These are phyloP conservation scores for Ceratocystis papillata DNA, from an alignment of 2,329 filamentous ascomycete species.

Conservation along the genomic window DNA sequence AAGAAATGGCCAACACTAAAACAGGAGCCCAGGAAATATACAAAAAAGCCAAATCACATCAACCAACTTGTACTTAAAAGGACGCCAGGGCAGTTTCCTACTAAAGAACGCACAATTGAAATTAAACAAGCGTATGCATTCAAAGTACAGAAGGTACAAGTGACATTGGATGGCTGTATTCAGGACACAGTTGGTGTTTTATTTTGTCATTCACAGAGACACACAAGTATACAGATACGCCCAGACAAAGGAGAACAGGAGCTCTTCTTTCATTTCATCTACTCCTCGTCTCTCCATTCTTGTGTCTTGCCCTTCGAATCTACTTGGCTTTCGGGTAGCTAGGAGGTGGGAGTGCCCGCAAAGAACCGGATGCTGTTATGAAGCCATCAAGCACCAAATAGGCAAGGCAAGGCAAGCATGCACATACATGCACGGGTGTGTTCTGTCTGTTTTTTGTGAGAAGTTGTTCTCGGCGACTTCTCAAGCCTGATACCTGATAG, in stretches of 20 bases:
- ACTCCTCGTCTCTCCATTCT: too few relatives aligned
- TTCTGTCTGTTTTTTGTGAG: background rate
- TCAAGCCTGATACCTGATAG: background rate
- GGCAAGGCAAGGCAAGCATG: background rate
- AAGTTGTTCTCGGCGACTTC: background rate
- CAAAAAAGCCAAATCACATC: slow-evolving; percentile 1
- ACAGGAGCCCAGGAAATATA: background rate
- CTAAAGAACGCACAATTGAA: background rate
- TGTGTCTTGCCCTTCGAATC: too few relatives aligned
- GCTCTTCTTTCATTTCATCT: too few relatives aligned
- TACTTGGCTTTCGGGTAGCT: too few relatives aligned
- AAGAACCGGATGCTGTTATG: too few relatives aligned
- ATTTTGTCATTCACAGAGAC: background rate
- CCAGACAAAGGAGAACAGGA: too few relatives aligned
- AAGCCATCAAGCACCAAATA: too few relatives aligned
- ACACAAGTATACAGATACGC: too few relatives aligned
- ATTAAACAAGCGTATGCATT: background rate
- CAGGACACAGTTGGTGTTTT: slow-evolving; percentile 1
- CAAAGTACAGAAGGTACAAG: background rate
- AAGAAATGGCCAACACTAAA: background rate
- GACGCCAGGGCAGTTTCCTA: background rate
- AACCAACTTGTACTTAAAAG: background rate
- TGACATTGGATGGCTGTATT: background rate
- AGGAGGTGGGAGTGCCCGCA: too few relatives aligned
- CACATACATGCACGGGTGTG: background rate